Conservation (phyloP, 176 grass and related monocot species). For the Puccinellia tenuiflora region DNA sequence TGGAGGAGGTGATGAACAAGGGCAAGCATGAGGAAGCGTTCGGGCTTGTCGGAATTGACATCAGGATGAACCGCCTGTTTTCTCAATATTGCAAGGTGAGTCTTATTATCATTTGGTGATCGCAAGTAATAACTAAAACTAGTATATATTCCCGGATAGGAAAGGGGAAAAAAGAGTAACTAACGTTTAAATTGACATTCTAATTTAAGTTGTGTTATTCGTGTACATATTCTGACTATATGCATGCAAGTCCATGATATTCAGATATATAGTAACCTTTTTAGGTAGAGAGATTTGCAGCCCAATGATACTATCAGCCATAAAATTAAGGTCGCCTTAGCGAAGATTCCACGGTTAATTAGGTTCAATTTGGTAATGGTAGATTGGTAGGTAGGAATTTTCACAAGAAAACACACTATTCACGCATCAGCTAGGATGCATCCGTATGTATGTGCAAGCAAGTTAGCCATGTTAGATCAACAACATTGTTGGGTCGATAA, state of each 20-base stretch:
- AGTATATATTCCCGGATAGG: not conserved
- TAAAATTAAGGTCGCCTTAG: not conserved
- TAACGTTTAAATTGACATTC: not conserved
- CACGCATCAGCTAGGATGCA: not conserved
- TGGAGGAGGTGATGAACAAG: slow-evolving; percentile 8
- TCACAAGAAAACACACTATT: not conserved
- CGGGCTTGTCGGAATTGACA: not conserved
- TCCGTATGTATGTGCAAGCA: not conserved
- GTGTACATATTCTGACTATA: not conserved
- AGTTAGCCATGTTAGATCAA: not conserved
- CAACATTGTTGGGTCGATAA: not conserved
- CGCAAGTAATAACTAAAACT: not conserved
- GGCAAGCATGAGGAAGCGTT: slow-evolving; percentile 17
- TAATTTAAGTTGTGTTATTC: not conserved
- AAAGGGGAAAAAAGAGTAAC: not conserved
- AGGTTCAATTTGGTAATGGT: not conserved
- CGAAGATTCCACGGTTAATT: not conserved
- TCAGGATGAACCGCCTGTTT: not conserved
- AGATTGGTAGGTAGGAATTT: not conserved
- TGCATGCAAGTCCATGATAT: not conserved
- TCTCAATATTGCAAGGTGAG: slow-evolving; percentile 35
- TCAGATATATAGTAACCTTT: not conserved
- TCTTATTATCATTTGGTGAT: not conserved
- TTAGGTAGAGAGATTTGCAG: not conserved
- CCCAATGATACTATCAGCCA: not conserved